These are phyloP conservation scores for Stylonectria norvegica DNA, from an alignment of 2,329 filamentous ascomycete species.

Conservation along the genomic window DNA sequence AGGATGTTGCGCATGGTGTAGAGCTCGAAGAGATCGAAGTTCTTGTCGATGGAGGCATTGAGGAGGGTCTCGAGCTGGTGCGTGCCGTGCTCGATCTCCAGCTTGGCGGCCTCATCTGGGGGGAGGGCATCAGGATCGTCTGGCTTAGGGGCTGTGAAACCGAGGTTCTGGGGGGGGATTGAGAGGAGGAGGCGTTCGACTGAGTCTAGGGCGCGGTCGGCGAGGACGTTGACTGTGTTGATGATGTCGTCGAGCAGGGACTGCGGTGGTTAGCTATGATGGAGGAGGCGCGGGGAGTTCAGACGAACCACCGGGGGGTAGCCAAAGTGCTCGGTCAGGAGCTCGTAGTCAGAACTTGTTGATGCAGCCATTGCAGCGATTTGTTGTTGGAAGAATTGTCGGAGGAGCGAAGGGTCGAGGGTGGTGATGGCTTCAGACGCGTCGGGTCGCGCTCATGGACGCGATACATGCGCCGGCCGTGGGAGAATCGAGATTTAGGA, in stretches of 20 bases:
- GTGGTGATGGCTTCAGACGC: slow-evolving; percentile 5
- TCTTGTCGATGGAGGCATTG: slow-evolving; percentile 76
- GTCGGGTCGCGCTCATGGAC: background rate
- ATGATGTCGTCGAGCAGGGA: slow-evolving; percentile 96
- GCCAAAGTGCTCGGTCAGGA: slow-evolving; percentile 92
- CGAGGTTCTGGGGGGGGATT: slow-evolving; percentile 70
- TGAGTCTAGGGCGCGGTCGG: slow-evolving; percentile 83
- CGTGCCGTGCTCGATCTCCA: slow-evolving; percentile 83
- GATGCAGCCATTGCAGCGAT: slow-evolving; percentile 29
- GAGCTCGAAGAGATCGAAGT: slow-evolving; percentile 84
- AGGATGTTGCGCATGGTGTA: slow-evolving; percentile 86
- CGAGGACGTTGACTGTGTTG: slow-evolving; percentile 90
- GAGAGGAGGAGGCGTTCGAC: slow-evolving; percentile 78
- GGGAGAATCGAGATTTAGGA: too few relatives aligned
- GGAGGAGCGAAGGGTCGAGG: slow-evolving; percentile 4
- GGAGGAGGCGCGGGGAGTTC: background rate
- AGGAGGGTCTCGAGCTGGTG: slow-evolving; percentile 81
- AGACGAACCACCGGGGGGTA: slow-evolving; percentile 82
- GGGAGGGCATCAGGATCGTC: slow-evolving; percentile 32
- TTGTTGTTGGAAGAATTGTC: slow-evolving; percentile 5
- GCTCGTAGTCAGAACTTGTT: slow-evolving; percentile 53
- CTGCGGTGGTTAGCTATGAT: slow-evolving; percentile 42
- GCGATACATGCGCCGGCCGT: background rate
- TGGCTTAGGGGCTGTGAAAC: slow-evolving; percentile 61
- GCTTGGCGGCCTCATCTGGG: slow-evolving; percentile 42